Percentiles rank a stretch among this genome's conserved stretches.
These are phyloP conservation scores for Deuterostichococcus epilithicus DNA, from an alignment of 139 green algal genomes.

Conservation along the genomic window DNA sequence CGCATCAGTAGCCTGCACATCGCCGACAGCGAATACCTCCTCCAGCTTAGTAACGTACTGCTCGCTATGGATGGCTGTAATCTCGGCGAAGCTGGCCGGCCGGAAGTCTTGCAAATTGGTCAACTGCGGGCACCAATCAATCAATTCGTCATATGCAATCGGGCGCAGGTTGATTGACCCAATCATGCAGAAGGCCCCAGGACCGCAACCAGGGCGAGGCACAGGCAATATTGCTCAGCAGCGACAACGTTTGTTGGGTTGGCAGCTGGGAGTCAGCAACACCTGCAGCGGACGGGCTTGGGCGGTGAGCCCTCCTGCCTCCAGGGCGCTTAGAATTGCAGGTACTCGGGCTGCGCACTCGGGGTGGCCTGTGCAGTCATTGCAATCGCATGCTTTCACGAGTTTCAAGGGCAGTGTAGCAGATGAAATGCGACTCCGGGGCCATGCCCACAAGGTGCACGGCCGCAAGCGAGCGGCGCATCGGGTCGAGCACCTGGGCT, in stretches of 20 bases:
- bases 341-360: slow-evolving; percentile 48
- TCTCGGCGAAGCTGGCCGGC: slow-evolving; percentile 19
- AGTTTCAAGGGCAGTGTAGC: slow-evolving; percentile 12
- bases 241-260: background rate
- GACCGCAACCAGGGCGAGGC: too few relatives aligned
- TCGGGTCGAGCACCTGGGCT: slow-evolving; percentile 8
- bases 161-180: too few relatives aligned
- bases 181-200: too few relatives aligned
- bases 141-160: too few relatives aligned
- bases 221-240: too few relatives aligned
- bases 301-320: slow-evolving; percentile 16
- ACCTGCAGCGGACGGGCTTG: slow-evolving; percentile 10
- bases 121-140: slow-evolving; percentile 3
- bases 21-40: slow-evolving; percentile 12
- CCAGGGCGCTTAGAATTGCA: slow-evolving; percentile 47
- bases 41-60: slow-evolving; percentile 44
- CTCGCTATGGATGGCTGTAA: slow-evolving; percentile 48
- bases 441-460: too few relatives aligned
- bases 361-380: slow-evolving; percentile 44
- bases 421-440: too few relatives aligned
- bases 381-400: slow-evolving; percentile 1
- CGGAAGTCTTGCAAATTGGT: slow-evolving; percentile 24
- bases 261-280: background rate
- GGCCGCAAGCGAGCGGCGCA: too few relatives aligned
- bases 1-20: background rate